Evolutionary conservation across 2,329 filamentous ascomycete species (phyloP), one percentile per base, ranked within the genome.

Genomic region (Aspergillus eucalypticola): DNA sequence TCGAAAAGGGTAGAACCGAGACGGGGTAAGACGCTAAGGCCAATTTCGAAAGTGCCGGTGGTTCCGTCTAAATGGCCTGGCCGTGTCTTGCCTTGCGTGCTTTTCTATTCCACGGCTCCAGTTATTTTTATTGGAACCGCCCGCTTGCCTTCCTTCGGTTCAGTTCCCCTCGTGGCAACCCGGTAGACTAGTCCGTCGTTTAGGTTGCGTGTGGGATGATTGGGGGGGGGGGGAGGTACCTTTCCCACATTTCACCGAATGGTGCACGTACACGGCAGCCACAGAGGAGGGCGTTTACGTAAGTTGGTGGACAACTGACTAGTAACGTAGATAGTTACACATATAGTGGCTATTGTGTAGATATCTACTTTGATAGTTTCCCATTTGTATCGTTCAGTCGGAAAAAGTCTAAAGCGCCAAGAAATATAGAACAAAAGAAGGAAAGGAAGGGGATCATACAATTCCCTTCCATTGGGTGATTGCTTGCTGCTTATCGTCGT

Each of bases 401-500:
- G 1, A 39, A 41, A n/a, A 53, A 54, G 29, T 39, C 27, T 38
- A 54, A 39, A 54, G 38, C 23, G 29, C 21, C 51, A 23, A 23
- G 51, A 23, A 27, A 41, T 21, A 21, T 21, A 44, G 41, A 44
- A 44, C 41, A 58, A 21, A 19, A 23, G 44, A 23, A 50, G 42
- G 32, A 38, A 17, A 41, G 17, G 10, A 35, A 35, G 32, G 19
- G 15, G 17, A 44, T 48, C 46, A 58, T n/a, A 13, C 46, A 56
- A 35, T 35, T 35, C 52, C 56, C 38, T 21, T 35, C 21, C 15
- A 48, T 46, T 25, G 29, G 21, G 10, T 35, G 32, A 5, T 13
- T 35, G 32, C 32, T 35, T 35, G 32, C 8, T 41, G 49, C 39
- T 46, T 56, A 60, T 50, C 54, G 52, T 48, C 57, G 59, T n/a